Conservation (phyloP, 192 early-diverging fungal genomes). For the Dissophora globulifera region DNA sequence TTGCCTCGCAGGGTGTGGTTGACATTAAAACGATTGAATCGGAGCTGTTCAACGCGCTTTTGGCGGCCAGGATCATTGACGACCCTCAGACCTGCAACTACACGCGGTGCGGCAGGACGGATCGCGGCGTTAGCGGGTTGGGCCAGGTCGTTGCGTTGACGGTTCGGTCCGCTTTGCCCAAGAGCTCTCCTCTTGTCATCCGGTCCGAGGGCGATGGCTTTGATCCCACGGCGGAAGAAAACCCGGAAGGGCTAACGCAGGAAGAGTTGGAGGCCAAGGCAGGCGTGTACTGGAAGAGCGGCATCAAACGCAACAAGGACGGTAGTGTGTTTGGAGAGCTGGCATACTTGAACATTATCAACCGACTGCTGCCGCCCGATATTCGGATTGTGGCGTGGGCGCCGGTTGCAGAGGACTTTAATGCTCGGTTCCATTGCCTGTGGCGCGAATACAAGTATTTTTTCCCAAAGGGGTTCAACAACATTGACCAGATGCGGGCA, state of each 20-base stretch:
- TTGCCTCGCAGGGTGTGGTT: slow-evolving; percentile 77
- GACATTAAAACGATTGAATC: slow-evolving; percentile 82
- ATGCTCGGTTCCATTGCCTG: slow-evolving; percentile 87
- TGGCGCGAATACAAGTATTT: slow-evolving; percentile 93
- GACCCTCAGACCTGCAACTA: slow-evolving; percentile 75
- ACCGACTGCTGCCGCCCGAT: slow-evolving; percentile 84
- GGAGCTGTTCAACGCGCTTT: slow-evolving; percentile 84
- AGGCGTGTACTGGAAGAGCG: slow-evolving; percentile 36
- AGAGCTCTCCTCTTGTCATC: slow-evolving; percentile 55
- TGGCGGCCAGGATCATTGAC: slow-evolving; percentile 79
- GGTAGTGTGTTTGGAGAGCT: slow-evolving; percentile 67
- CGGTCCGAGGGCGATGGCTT: slow-evolving; percentile 41
- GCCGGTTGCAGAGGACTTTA: slow-evolving; percentile 78
- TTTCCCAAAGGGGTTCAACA: slow-evolving; percentile 74
- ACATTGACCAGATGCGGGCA: slow-evolving; percentile 80
- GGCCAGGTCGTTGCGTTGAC: slow-evolving; percentile 89
- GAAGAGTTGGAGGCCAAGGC: slow-evolving; percentile 30
- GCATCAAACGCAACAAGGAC: slow-evolving; percentile 44
- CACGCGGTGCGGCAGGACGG: slow-evolving; percentile 85
- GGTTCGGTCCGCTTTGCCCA: slow-evolving; percentile 72
- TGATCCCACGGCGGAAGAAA: slow-evolving; percentile 12
- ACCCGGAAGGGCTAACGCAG: slow-evolving; percentile 9
- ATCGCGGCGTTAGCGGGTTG: slow-evolving; percentile 90
- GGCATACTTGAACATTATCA: slow-evolving; percentile 85
- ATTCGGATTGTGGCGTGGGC: slow-evolving; percentile 95